Conservation (phyloP, 2,329 filamentous ascomycete species). For the Cercospora sp. region DNA sequence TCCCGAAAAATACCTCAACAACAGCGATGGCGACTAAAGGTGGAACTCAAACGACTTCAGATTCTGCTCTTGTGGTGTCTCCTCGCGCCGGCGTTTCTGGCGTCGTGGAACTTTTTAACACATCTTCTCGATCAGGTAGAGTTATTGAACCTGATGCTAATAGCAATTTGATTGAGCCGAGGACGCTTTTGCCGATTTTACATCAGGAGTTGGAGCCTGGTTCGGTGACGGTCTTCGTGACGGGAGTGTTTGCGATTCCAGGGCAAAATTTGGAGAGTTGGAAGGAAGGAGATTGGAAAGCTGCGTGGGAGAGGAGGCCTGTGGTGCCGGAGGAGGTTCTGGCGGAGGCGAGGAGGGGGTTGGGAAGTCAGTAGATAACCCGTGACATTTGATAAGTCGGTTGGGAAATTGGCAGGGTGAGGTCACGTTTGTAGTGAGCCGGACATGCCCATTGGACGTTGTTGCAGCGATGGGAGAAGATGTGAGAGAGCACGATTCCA, state of each 20-base stretch:
- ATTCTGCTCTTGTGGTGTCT: conserved; percentile 44
- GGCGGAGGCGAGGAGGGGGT: background rate
- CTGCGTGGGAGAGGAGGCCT: conserved; percentile 45
- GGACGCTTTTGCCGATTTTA: conserved; percentile 70
- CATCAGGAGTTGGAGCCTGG: conserved; percentile 61
- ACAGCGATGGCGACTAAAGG: conserved; percentile 17
- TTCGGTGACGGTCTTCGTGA: conserved; percentile 65
- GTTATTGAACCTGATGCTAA: conserved; percentile 77
- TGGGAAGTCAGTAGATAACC: background rate
- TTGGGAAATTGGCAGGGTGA: no score
- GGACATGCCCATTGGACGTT: no score
- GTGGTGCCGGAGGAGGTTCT: conserved; percentile 23
- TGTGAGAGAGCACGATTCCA: background rate
- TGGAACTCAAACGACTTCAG: background rate
- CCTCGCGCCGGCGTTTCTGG: conserved; percentile 55
- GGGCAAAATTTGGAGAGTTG: conserved; percentile 52
- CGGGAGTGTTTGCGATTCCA: conserved; percentile 70
- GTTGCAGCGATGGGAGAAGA: background rate
- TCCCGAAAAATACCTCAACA: background rate
- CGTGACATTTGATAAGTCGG: no score
- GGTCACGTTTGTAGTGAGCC: no score
- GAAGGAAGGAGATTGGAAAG: conserved; percentile 54
- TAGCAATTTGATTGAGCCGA: conserved; percentile 71
- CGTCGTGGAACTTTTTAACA: conserved; percentile 46
- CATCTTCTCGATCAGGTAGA: conserved; percentile 54